Conservation (phyloP, 2,329 filamentous ascomycete genomes). For the Basipetospora chlamydospora region DNA sequence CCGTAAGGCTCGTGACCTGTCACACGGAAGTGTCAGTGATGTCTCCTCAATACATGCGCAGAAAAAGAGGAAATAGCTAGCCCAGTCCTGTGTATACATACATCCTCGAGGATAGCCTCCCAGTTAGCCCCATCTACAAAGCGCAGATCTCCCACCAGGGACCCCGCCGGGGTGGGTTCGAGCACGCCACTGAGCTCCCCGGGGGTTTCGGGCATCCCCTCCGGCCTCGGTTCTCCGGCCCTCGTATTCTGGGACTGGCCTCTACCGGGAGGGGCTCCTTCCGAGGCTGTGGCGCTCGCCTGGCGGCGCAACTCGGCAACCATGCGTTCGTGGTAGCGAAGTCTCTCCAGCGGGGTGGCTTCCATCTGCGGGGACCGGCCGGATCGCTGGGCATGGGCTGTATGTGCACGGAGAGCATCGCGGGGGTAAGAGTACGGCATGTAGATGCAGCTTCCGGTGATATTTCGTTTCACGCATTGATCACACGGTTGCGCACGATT, state of each 20-base stretch:
- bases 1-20: slow-evolving; percentile 11
- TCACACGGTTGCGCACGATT: slow-evolving; percentile 18
- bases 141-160: slow-evolving; percentile 11
- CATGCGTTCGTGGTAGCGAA: slow-evolving; percentile 4
- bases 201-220: slow-evolving; percentile 7
- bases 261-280: not conserved
- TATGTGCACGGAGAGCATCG: slow-evolving; percentile 11
- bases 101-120: slow-evolving; percentile 18
- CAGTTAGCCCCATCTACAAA: slow-evolving; percentile 17
- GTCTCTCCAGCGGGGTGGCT: slow-evolving; percentile 2
- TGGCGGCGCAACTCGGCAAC: slow-evolving; percentile 5
- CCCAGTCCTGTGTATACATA: slow-evolving; percentile 10
- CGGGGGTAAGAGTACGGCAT: slow-evolving; percentile 12
- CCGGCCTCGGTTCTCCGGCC: not conserved
- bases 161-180: slow-evolving; percentile 9
- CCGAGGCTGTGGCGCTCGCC: not conserved
- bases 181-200: slow-evolving; percentile 6
- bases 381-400: slow-evolving; percentile 1
- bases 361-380: slow-evolving; percentile 4
- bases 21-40: too few relatives aligned
- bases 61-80: too few relatives aligned
- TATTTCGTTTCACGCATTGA: slow-evolving; percentile 17
- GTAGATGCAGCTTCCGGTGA: slow-evolving; percentile 13
- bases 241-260: not conserved
- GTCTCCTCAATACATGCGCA: too few relatives aligned